Conservation (phyloP, 257 asterid genomes). For the Gardenia jasminoides region DNA sequence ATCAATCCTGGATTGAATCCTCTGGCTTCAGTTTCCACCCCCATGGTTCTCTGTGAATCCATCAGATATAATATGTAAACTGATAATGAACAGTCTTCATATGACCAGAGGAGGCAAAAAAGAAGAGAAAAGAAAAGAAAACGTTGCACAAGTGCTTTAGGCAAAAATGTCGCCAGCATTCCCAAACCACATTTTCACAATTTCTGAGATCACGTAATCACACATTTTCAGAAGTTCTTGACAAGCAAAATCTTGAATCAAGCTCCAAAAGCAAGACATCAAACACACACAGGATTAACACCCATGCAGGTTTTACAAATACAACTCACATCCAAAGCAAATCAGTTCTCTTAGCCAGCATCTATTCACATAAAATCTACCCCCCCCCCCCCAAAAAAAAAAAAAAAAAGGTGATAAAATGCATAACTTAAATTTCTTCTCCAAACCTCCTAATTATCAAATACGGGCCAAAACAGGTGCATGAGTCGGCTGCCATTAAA, state of each 20-base stretch:
- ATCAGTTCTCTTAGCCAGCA: background rate
- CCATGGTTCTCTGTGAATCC: constrained; percentile 47
- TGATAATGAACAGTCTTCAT: background rate
- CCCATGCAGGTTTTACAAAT: background rate
- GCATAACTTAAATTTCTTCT: background rate
- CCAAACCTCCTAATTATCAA: background rate
- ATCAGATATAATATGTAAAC: constrained; percentile 13
- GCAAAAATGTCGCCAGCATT: background rate
- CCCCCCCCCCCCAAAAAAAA: too few species aligned
- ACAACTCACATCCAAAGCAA: background rate
- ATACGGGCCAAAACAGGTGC: too few species aligned
- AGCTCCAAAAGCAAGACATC: background rate
- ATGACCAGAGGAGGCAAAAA: background rate
- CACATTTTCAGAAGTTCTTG: background rate
- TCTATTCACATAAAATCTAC: background rate
- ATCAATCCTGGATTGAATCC: constrained; percentile 88
- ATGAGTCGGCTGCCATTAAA: too few species aligned
- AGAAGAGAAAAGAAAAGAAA: background rate
- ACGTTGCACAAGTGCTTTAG: background rate
- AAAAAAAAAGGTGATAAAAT: too few species aligned
- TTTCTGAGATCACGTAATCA: background rate
- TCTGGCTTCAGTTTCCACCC: constrained; percentile 40
- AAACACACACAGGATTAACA: background rate
- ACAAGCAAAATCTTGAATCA: background rate
- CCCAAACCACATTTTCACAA: background rate